phyloP scores from a whole-genome alignment of 257 asterid species.

The Ocimum tenuiflorum region DNA sequence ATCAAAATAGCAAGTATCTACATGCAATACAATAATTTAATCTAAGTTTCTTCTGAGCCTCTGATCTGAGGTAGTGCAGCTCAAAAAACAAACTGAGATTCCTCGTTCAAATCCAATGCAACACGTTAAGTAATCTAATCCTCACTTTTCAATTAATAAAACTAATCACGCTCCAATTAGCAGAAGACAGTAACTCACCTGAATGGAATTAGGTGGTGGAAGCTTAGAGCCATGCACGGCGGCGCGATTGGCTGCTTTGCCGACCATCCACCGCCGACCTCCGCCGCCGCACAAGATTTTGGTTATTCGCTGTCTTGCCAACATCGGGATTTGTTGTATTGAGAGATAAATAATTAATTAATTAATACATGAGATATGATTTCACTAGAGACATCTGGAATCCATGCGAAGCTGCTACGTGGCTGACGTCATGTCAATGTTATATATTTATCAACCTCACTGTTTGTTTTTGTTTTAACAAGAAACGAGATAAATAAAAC shows the following conservation, averaged over 20 bases:
- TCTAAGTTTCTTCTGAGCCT: too few relatives aligned
- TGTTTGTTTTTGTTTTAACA: too few relatives aligned
- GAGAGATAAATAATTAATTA: neutral
- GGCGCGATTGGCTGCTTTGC: conserved; percentile 48
- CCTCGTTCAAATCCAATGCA: too few relatives aligned
- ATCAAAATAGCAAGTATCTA: too few relatives aligned
- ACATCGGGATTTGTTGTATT: neutral
- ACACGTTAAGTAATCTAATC: too few relatives aligned
- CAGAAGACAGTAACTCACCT: conserved; percentile 34
- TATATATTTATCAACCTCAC: too few relatives aligned
- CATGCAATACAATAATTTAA: too few relatives aligned
- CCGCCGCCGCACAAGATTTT: conserved; percentile 10
- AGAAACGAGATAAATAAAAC: too few relatives aligned
- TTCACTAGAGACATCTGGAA: conserved; percentile 24
- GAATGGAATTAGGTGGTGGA: conserved; percentile 36
- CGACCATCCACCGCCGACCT: conserved; percentile 31
- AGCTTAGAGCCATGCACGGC: conserved; percentile 64
- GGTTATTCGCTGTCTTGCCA: neutral
- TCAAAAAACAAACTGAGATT: too few relatives aligned
- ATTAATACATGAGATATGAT: neutral
- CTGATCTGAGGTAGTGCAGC: too few relatives aligned
- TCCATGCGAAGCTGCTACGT: conserved; percentile 23
- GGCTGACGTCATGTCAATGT: too few relatives aligned
- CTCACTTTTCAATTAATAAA: neutral
- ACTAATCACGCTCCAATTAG: too few relatives aligned